Evolutionary conservation across 2,329 filamentous ascomycete genomes (phyloP).

Genomic region (Colletotrichum eremochloae): DNA sequence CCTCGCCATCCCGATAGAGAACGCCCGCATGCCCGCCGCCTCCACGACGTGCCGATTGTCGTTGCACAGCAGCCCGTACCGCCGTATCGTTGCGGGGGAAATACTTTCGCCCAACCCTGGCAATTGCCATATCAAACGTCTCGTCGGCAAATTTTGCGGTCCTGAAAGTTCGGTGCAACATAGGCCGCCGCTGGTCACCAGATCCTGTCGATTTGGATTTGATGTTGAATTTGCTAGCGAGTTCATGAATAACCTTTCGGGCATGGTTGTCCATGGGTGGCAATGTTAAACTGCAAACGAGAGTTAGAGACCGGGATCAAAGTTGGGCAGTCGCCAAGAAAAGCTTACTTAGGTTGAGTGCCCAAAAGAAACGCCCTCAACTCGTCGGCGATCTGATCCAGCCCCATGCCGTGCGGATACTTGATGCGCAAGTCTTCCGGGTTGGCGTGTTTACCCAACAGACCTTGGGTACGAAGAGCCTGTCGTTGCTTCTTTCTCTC

Average conservation of each 20-base stretch:
- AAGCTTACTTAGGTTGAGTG: conserved; percentile 46
- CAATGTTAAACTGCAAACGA: conserved; percentile 71
- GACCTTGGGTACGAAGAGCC: conserved; percentile 73
- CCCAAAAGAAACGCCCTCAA: conserved; percentile 78
- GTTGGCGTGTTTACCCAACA: conserved; percentile 72
- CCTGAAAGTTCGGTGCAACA: conserved; percentile 79
- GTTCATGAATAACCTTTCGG: conserved; percentile 83
- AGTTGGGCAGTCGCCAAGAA: neutral
- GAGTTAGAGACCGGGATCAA: neutral
- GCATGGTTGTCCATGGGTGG: conserved; percentile 87
- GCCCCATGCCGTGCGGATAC: conserved; percentile 78
- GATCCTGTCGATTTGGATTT: conserved; percentile 87
- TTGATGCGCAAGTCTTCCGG: conserved; percentile 74
- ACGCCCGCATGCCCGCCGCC: conserved; percentile 56
- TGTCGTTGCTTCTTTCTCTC: conserved; percentile 78
- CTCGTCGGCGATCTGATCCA: conserved; percentile 79
- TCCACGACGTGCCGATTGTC: conserved; percentile 34
- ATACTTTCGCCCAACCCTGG: conserved; percentile 65
- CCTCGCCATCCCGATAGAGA: conserved; percentile 84
- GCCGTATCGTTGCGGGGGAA: conserved; percentile 64
- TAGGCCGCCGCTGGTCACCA: conserved; percentile 79
- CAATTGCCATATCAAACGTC: conserved; percentile 63
- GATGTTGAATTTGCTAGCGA: conserved; percentile 81
- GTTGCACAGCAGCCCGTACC: conserved; percentile 6
- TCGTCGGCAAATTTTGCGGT: conserved; percentile 73